Base-by-base conservation (phyloP, 1,284 basidiomycete species). In the Somion occarium region DNA sequence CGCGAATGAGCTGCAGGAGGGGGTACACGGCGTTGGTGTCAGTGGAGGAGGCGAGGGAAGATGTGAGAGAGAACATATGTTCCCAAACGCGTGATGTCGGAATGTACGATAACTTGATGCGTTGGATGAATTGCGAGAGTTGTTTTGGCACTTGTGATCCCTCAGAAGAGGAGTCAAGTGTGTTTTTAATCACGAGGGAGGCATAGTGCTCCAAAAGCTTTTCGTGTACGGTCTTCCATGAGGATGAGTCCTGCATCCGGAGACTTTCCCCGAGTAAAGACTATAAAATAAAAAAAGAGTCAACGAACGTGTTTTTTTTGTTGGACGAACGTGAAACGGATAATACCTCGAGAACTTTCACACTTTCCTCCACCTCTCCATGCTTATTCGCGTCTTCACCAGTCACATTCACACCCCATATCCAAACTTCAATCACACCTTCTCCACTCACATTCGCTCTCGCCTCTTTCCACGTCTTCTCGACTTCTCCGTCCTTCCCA, bases 241-340 rank as follows among this genome's bases (percentile, higher is more conserved):
- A 62, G 42, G 64, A 64, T 43, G 73, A 65, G 44, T 70, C 69
- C 50, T 56, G 60, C 57, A 66, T 63, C 45, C 69, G 65, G 67
- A 80, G 72, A 63, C 78, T 80, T 46, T 76, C 73, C 46, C 65
- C 69, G 44, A 83, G 61, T 48, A 82, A 59, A 48, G 58, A 64
- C 76, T 82, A 64, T 55, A 57, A 53, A 57, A 37, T 44, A 15
- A 44, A 23, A 44, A 49, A 48, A 46, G 45, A 53, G n/a, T 45
- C 22, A 41, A 45, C 49, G 7, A 54, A 30, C 42, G 19, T 13
- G 25, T 43, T 44, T 34, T 7, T 34, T 34, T 7, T 34, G 20
- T 12, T 11, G 50, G 7, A 19, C n/a, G 27, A 34, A 46, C 9
- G 46, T 34, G 27, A 20, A 27, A 12, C 24, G 25, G 4, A 42